phyloP scores from a whole-genome alignment of 768 basidiomycete species.

The Mycena chlorophos region DNA sequence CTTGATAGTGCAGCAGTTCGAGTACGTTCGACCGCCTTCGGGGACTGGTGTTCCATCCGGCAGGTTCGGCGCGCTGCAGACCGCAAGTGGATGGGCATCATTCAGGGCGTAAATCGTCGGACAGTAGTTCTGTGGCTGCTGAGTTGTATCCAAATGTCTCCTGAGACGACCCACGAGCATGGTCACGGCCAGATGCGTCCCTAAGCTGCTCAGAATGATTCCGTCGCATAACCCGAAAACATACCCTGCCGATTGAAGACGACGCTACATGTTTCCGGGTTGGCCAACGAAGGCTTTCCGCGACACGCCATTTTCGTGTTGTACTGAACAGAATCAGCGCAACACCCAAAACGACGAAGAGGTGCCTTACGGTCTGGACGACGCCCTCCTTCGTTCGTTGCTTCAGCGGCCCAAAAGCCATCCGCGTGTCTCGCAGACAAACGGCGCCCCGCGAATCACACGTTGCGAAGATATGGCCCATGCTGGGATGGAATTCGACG shows the following conservation, averaged over 20 bases:
- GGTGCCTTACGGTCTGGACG: constrained; percentile 47
- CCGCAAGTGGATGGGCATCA: constrained; percentile 70
- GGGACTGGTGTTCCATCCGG: constrained; percentile 56
- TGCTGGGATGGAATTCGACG: constrained; percentile 64
- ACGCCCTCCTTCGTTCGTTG: constrained; percentile 51
- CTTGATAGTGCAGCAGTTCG: constrained; percentile 79
- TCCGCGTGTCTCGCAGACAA: constrained; percentile 67
- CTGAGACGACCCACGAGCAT: constrained; percentile 53
- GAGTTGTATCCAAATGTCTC: background rate
- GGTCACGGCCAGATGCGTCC: constrained; percentile 62
- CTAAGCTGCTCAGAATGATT: constrained; percentile 40
- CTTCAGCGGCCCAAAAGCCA: constrained; percentile 64
- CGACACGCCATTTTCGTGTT: constrained; percentile 46
- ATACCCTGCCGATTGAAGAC: constrained; percentile 68
- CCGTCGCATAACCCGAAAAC: constrained; percentile 13
- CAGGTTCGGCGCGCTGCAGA: constrained; percentile 58
- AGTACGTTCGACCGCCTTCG: constrained; percentile 53
- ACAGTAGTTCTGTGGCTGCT: constrained; percentile 51
- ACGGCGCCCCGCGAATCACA: constrained; percentile 60
- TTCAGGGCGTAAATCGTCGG: constrained; percentile 71
- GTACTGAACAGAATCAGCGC: constrained; percentile 32
- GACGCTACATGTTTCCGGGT: constrained; percentile 70
- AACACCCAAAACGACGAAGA: constrained; percentile 3
- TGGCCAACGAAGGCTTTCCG: constrained; percentile 40
- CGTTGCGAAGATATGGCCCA: constrained; percentile 69